phyloP scores from a whole-genome alignment of 116 monocot species.

The Papilionanthe hybrid region DNA sequence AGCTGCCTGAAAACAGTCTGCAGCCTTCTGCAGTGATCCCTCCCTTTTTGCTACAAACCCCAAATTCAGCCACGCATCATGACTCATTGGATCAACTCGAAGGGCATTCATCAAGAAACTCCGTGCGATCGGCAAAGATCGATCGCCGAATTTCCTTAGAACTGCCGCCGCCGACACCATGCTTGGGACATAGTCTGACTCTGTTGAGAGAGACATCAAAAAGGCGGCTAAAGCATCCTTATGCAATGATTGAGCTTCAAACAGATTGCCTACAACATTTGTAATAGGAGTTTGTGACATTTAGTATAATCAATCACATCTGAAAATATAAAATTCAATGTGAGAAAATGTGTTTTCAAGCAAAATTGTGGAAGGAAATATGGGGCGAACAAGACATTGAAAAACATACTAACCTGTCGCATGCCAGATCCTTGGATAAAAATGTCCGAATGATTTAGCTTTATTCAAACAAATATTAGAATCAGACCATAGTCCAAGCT shows the following conservation, averaged over 20 bases:
- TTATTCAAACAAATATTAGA: constrained; percentile 61
- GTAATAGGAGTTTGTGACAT: not conserved
- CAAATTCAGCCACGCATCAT: constrained; percentile 67
- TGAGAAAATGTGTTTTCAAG: not conserved
- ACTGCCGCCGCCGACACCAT: constrained; percentile 49
- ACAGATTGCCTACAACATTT: constrained; percentile 40
- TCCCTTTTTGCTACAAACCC: constrained; percentile 49
- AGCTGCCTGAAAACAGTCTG: constrained; percentile 83
- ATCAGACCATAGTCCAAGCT: constrained; percentile 44
- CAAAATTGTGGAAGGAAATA: not conserved
- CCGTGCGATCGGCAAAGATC: constrained; percentile 42
- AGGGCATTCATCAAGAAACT: constrained; percentile 73
- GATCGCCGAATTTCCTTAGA: constrained; percentile 35
- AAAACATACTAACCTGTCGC: constrained; percentile 39
- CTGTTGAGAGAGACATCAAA: constrained; percentile 49
- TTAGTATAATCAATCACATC: not conserved
- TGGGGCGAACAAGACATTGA: not conserved
- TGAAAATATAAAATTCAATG: not conserved
- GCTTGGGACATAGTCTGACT: constrained; percentile 70
- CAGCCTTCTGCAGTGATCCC: constrained; percentile 53
- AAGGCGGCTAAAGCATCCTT: constrained; percentile 54
- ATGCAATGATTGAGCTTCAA: constrained; percentile 46
- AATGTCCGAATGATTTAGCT: constrained; percentile 41
- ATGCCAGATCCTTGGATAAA: constrained; percentile 61
- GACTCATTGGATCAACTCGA: constrained; percentile 52